Conservation (phyloP, 2,329 filamentous ascomycete genomes). For the Fusarium newnesense region DNA sequence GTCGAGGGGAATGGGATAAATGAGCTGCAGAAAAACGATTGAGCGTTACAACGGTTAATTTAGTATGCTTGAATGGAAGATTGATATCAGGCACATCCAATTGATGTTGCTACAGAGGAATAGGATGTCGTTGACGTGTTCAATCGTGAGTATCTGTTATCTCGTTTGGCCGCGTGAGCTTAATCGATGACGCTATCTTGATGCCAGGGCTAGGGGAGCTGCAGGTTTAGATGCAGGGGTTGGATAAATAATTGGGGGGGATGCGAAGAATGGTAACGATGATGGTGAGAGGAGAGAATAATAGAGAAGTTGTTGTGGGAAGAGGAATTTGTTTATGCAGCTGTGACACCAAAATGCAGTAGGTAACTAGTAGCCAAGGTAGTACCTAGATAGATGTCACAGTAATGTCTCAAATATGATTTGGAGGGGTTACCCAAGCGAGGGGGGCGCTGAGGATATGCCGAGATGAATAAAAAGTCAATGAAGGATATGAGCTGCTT, state of each 20-base stretch:
- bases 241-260: conserved; percentile 7
- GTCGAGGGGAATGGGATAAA: conserved; percentile 7
- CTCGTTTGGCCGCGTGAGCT: conserved; percentile 12
- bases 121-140: conserved; percentile 24
- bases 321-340: conserved; percentile 17
- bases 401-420: conserved; percentile 25
- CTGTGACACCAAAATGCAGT: conserved; percentile 1
- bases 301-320: neutral
- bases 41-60: neutral
- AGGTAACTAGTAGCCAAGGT: neutral
- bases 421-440: conserved; percentile 19
- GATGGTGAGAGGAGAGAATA: neutral
- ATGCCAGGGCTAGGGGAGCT: conserved; percentile 26
- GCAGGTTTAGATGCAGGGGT: conserved; percentile 26
- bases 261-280: neutral
- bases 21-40: neutral
- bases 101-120: conserved; percentile 2
- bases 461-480: neutral
- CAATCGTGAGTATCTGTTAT: conserved; percentile 14
- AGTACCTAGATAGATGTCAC: neutral
- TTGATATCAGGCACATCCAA: conserved; percentile 1
- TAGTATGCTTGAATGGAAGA: neutral
- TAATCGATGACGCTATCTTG: conserved; percentile 39
- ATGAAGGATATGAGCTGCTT: conserved; percentile 1
- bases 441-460: conserved; percentile 6